Evolutionary conservation across 768 basidiomycete genomes (phyloP), one percentile per base, ranked within the genome.

Genomic region (Cystobasidium ongulense): DNA sequence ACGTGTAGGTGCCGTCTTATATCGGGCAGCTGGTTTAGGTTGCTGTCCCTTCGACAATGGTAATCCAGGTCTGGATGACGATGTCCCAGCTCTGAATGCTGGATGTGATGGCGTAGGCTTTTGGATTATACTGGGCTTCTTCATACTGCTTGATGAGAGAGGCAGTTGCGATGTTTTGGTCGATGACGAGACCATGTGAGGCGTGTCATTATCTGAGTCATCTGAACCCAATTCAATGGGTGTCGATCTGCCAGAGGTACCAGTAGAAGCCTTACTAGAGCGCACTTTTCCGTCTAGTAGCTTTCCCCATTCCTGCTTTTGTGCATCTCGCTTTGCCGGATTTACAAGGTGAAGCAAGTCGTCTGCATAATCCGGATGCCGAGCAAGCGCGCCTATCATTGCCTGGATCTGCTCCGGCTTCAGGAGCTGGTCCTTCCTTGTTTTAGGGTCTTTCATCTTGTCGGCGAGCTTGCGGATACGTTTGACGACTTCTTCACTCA

Each of bases 341-440:
- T 73, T 63, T 39, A 53, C 25, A 5, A 59, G 38, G 15, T 72
- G 41, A 21, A 41, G 10, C 36, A 75, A 46, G 3, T 53, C 43
- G 17, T 74, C 41, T 3, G 31, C 59, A 46, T 75, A 61, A 35
- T 53, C 31, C 1, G 75, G 75, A 57, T 75, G 74, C 33, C 59
- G 64, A 15, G 35, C 72, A 61, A 79, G 65, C 17, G 75, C 76
- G 2, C 71, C 74, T 41, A 78, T 41, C n/a, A 79, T 52, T 35
- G 73, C 72, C 33, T 71, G 54, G 1, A 79, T 29, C 61, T 79
- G 76, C 31, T 71, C 75, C 15, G 76, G 74, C 17, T 70, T 36
- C 2, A 79, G 41, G n/a, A 76, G 74, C 0, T 63, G 74, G 33
- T 74, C 75, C 38, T 75, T 46, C 10, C 63, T 36, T 29, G 46